Conservation (phyloP, 2,329 filamentous ascomycete genomes). For the Trichoderma sp. region DNA sequence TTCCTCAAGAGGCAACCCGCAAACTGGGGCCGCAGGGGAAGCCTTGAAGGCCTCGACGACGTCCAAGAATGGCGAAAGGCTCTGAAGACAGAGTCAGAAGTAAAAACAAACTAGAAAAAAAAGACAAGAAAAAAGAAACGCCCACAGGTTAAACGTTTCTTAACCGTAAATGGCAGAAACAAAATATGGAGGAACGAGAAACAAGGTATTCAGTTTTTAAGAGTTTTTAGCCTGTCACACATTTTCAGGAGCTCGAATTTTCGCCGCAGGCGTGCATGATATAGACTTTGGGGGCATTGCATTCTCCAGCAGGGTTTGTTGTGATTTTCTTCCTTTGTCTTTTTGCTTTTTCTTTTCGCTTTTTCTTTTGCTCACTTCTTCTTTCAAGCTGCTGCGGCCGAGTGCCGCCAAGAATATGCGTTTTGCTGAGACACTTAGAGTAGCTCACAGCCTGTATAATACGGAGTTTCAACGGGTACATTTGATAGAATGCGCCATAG, state of each 20-base stretch:
- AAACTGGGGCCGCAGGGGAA: conserved; percentile 87
- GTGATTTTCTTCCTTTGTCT: neutral
- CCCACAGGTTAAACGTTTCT: neutral
- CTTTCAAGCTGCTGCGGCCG: neutral
- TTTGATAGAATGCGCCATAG: neutral
- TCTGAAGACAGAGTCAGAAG: conserved; percentile 22
- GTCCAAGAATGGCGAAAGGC: conserved; percentile 36
- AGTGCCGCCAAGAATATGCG: neutral
- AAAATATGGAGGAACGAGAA: neutral
- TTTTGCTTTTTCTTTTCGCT: neutral
- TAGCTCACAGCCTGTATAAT: neutral
- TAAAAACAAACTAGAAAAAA: neutral
- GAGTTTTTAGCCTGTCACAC: neutral
- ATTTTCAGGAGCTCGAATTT: neutral
- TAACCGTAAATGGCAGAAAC: neutral
- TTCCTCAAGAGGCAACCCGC: conserved; percentile 88
- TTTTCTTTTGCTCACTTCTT: neutral
- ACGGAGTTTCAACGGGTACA: neutral
- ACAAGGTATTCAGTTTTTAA: neutral
- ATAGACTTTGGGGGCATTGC: conserved; percentile 9
- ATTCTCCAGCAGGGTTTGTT: conserved; percentile 2
- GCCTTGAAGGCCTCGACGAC: conserved; percentile 59
- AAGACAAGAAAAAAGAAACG: neutral
- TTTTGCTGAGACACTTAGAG: neutral
- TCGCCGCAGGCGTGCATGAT: neutral